Percentiles rank a stretch among this genome's conserved stretches.
phyloP scores from a whole-genome alignment of 208 protist genomes.

The Leishmania major region DNA sequence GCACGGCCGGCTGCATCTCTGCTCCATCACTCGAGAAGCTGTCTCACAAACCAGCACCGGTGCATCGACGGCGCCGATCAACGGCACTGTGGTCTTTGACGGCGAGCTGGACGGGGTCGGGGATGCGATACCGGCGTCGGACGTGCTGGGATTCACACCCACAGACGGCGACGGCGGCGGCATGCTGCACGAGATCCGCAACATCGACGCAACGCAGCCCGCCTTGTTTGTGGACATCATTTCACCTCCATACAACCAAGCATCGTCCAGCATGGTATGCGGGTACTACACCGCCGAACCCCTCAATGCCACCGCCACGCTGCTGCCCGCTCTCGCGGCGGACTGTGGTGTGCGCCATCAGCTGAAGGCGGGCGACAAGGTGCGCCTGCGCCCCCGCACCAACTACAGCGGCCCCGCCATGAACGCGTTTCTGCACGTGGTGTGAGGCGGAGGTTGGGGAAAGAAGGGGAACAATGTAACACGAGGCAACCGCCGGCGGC shows the following conservation, averaged over 20 bases:
- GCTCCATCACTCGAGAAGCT: conserved; percentile 23
- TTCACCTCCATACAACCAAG: conserved; percentile 59
- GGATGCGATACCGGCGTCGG: not conserved
- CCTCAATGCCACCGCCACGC: not conserved
- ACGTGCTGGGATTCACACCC: conserved; percentile 10
- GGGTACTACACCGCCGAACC: conserved; percentile 51
- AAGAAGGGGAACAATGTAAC: not conserved
- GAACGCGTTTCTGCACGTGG: conserved; percentile 45
- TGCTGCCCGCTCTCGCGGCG: not conserved
- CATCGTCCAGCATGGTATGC: conserved; percentile 49
- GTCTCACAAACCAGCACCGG: not conserved
- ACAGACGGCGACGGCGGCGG: conserved; percentile 29
- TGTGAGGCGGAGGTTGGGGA: not conserved
- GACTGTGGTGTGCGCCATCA: conserved; percentile 23
- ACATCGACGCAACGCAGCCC: conserved; percentile 41
- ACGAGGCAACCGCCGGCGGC: not conserved
- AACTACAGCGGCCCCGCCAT: conserved; percentile 42
- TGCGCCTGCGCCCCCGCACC: conserved; percentile 37
- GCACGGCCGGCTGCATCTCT: conserved; percentile 57
- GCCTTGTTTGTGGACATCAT: conserved; percentile 80
- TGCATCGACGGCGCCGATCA: not conserved
- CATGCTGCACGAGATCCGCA: conserved; percentile 69
- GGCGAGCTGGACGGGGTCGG: conserved; percentile 27
- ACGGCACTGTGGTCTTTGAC: conserved; percentile 18
- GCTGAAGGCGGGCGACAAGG: conserved; percentile 27